phyloP scores from a whole-genome alignment of 768 basidiomycete genomes.

The Rubroboletus pulcherrimus region DNA sequence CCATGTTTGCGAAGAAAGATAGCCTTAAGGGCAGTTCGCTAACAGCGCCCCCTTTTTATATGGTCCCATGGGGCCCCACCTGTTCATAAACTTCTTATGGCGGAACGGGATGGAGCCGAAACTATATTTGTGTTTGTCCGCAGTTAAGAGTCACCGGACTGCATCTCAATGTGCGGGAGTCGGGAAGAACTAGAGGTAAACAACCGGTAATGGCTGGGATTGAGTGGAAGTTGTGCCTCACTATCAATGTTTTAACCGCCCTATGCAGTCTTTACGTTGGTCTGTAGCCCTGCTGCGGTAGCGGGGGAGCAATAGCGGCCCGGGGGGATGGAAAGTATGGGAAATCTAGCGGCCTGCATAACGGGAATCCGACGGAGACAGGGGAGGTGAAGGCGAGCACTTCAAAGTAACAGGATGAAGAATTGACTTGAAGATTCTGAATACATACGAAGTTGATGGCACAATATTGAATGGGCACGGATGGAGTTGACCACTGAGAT shows the following conservation, averaged over 20 bases:
- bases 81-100: not conserved
- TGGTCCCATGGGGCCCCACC: not conserved
- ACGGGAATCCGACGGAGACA: not conserved
- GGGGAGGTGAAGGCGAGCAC: no score
- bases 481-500: not conserved
- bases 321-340: not conserved
- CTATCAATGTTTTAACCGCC: not conserved
- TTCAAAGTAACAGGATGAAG: not conserved
- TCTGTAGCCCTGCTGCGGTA: not conserved
- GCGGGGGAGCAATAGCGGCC: no score
- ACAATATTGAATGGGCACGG: not conserved
- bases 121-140: not conserved
- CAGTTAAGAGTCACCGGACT: not conserved
- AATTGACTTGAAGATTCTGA: not conserved
- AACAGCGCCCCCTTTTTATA: not conserved
- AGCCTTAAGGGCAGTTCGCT: no score
- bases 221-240: not conserved
- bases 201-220: not conserved
- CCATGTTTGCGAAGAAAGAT: slow-evolving; percentile 33
- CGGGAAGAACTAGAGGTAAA: not conserved
- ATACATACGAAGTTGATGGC: not conserved
- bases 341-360: not conserved
- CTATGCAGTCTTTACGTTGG: not conserved
- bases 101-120: not conserved
- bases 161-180: not conserved